Evolutionary conservation across 208 protist genomes (phyloP).

Genomic region (Acanthamoeba culbertsoni): DNA sequence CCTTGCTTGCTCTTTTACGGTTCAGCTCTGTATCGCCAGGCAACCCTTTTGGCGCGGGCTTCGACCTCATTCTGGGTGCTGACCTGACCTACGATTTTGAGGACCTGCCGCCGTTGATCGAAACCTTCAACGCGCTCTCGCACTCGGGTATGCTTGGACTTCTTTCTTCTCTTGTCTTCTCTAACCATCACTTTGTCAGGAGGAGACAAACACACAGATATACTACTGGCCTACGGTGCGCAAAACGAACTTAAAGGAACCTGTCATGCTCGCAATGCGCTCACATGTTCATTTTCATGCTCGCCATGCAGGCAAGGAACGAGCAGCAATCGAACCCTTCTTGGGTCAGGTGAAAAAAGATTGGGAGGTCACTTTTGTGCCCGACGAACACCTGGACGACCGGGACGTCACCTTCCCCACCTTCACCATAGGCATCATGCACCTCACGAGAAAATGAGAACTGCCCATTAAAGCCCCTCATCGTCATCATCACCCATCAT

Average conservation of each 20-base stretch:
- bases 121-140: not conserved
- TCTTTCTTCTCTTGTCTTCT: not conserved
- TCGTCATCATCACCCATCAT: no score
- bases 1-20: no score
- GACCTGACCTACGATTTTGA: constrained; percentile 60
- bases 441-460: not conserved
- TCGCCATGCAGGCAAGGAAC: constrained; percentile 26
- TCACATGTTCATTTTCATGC: not conserved
- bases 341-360: not conserved
- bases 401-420: constrained; percentile 42
- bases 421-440: constrained; percentile 49
- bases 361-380: not conserved
- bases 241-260: no score
- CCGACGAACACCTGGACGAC: constrained; percentile 23
- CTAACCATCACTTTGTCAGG: not conserved
- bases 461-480: no score
- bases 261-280: no score
- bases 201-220: not conserved
- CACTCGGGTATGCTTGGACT: not conserved
- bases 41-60: not conserved
- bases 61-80: constrained; percentile 41
- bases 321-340: constrained; percentile 39
- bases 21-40: no score
- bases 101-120: constrained; percentile 13
- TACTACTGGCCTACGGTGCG: constrained; percentile 28